Base-by-base conservation (phyloP, 1,284 basidiomycete species). In the Ganoderma resinaceum region DNA sequence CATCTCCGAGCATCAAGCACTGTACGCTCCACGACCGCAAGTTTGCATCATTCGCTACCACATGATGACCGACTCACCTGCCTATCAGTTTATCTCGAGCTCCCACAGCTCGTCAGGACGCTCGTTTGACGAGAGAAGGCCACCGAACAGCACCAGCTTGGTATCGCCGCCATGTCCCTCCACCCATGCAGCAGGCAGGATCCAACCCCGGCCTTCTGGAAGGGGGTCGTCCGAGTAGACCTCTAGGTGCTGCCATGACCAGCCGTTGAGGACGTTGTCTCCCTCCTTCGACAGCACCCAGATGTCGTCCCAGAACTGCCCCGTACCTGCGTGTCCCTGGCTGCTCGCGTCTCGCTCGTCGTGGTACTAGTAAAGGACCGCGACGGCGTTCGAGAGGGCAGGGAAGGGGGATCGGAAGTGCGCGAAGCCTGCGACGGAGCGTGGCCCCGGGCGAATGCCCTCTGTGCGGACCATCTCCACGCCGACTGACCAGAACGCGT, bases 401-500 rank as follows among this genome's bases (percentile, higher is more conserved):
- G 70, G 67, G 8, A 62, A 52, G 12, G 61, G 61, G 0, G 74
- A 74, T 29, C 62, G 69, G 68, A 76, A 76, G 5, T 59, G 61
- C 4, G 71, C 63, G 33, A 80, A 76, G 0, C 77, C 76, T 46
- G 77, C 74, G 11, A 80, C 79, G 29, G 76, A 76, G n/a, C 78
- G 73, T 1, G 77, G 63, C 1, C 75, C 78, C 3, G 78, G 77
- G 37, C 70, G 29, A 0, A 75, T 60, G 62, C 81, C 81, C 70
- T 82, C 81, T 1, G 68, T 75, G 33, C 77, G 78, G 6, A 77
- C 74, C 79, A 82, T 82, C 64, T 78, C 70, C n/a, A 74, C 62
- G 14, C 78, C 80, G 9, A 82, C 76, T 7, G 76, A 65, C 80
- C 80, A 81, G 72, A 82, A 82, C 1, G 78, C 73, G 64, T 78